Percentiles rank a stretch among this genome's conserved stretches.
Conservation (phyloP, 495 filamentous ascomycete species). For the Massariosphaeria phaeospora region DNA sequence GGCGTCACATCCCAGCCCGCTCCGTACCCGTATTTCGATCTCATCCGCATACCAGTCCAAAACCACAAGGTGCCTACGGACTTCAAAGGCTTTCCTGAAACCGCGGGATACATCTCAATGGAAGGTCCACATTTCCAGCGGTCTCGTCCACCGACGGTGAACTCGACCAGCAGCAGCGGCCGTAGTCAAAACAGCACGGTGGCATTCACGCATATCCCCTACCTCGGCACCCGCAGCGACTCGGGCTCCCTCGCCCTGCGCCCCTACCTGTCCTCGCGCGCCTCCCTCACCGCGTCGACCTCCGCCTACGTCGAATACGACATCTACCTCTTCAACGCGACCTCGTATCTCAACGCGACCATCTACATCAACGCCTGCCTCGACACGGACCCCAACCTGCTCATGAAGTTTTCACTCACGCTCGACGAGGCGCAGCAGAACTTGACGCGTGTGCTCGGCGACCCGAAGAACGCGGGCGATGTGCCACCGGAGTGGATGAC, state of each 20-base stretch:
- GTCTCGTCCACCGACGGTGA: neutral
- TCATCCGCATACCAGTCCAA: constrained; percentile 15
- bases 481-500: constrained; percentile 21
- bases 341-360: constrained; percentile 10
- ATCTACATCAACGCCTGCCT: constrained; percentile 19
- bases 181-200: neutral
- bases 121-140: constrained; percentile 19
- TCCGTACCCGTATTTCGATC: constrained; percentile 18
- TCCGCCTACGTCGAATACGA: constrained; percentile 13
- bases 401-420: constrained; percentile 17
- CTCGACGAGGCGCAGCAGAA: constrained; percentile 11
- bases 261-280: constrained; percentile 6
- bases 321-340: constrained; percentile 12
- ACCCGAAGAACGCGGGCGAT: constrained; percentile 18
- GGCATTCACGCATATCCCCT: constrained; percentile 9
- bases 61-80: constrained; percentile 7
- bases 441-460: constrained; percentile 15
- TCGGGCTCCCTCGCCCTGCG: constrained; percentile 11
- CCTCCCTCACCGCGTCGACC: neutral
- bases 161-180: neutral
- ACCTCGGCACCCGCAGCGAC: constrained; percentile 13
- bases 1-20: constrained; percentile 9
- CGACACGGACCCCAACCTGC: constrained; percentile 16
- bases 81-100: constrained; percentile 15
- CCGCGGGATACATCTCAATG: constrained; percentile 14